These are phyloP conservation scores for Linaria vulgaris DNA, from an alignment of 257 asterid genomes.

Conservation along the genomic window DNA sequence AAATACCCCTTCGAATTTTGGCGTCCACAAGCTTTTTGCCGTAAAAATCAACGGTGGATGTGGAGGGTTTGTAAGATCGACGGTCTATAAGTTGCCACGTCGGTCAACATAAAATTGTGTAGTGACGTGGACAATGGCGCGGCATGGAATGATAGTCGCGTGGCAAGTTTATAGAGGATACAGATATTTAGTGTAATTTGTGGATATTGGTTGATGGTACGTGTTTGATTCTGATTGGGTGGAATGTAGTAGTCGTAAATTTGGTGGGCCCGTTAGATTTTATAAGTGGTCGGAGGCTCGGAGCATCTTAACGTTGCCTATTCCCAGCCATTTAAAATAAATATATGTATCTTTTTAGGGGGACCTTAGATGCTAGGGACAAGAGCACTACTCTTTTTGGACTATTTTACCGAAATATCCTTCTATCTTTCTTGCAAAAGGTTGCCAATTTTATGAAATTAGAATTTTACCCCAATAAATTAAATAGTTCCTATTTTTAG, in stretches of 20 bases:
- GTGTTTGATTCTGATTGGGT: slow-evolving; percentile 16
- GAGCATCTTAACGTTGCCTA: slow-evolving; percentile 18
- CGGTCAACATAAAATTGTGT: background rate
- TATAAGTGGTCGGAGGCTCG: slow-evolving; percentile 12
- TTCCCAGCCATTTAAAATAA: slow-evolving; percentile 9
- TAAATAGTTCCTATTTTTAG: too few relatives aligned
- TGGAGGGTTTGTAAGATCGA: slow-evolving; percentile 14
- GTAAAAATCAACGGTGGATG: slow-evolving; percentile 26
- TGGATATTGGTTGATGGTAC: slow-evolving; percentile 26
- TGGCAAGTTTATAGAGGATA: slow-evolving; percentile 34
- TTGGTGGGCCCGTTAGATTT: background rate
- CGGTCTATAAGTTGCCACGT: slow-evolving; percentile 25
- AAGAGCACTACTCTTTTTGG: too few relatives aligned
- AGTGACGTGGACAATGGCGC: slow-evolving; percentile 39
- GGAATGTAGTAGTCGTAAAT: background rate
- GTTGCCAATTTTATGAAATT: too few relatives aligned
- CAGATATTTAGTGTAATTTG: slow-evolving; percentile 28
- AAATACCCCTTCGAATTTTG: slow-evolving; percentile 30
- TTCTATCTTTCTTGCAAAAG: too few relatives aligned
- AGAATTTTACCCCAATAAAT: too few relatives aligned
- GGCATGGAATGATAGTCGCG: slow-evolving; percentile 30
- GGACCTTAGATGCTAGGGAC: too few relatives aligned
- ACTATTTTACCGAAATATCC: too few relatives aligned
- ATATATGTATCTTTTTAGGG: too few relatives aligned
- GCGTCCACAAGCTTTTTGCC: slow-evolving; percentile 36